Evolutionary conservation across 176 grass and related monocot genomes (phyloP).

Genomic region (Thinopyrum elongatum): DNA sequence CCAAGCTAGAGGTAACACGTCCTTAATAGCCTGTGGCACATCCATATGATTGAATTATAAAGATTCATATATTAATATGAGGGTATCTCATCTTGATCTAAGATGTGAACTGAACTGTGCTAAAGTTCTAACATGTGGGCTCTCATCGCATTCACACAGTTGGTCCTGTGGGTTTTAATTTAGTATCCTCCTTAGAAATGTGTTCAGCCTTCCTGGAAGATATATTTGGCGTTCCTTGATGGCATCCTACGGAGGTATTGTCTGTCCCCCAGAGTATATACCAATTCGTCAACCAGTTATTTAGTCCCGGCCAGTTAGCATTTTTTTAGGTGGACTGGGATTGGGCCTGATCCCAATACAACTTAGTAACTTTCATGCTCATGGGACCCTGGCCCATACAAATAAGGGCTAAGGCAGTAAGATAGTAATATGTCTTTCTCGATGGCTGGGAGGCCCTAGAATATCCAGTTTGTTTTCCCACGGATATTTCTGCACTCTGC

Average conservation of each 20-base stretch:
- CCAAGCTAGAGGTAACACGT: neutral
- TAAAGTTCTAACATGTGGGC: constrained; percentile 4
- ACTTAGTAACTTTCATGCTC: neutral
- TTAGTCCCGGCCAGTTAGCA: neutral
- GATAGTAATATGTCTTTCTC: neutral
- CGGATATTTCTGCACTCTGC: neutral
- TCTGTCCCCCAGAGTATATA: neutral
- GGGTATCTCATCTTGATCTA: neutral
- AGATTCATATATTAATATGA: neutral
- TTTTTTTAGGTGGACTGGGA: neutral
- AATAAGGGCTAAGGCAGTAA: neutral
- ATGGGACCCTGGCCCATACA: neutral
- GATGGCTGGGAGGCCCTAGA: neutral
- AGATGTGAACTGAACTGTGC: neutral
- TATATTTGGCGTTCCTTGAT: neutral
- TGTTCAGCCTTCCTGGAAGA: neutral
- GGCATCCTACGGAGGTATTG: neutral
- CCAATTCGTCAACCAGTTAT: neutral
- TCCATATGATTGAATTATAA: neutral
- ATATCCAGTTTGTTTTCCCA: neutral
- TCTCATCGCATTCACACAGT: neutral
- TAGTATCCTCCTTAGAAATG: constrained; percentile 9
- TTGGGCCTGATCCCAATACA: neutral
- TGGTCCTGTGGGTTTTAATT: neutral
- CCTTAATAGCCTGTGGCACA: neutral